These are phyloP conservation scores for Moricandia moricandioides DNA, from an alignment of 345 rosid genomes.

Conservation along the genomic window DNA sequence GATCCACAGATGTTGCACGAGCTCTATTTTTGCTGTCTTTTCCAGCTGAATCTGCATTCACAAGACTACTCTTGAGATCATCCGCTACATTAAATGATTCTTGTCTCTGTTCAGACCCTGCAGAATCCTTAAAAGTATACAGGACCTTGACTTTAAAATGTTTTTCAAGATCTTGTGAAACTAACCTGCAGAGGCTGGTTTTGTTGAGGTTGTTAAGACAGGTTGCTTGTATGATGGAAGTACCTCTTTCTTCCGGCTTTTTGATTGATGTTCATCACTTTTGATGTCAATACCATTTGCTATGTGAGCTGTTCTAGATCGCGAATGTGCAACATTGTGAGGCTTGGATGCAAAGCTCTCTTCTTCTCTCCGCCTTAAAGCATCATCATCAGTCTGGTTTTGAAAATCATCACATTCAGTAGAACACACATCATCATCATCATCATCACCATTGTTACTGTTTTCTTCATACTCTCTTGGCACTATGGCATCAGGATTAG, in stretches of 20 bases:
- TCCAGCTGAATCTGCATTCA: constrained; percentile 39
- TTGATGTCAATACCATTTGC: too few relatives aligned
- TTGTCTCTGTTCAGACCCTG: too few relatives aligned
- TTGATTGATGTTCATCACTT: too few relatives aligned
- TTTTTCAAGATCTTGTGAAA: too few relatives aligned
- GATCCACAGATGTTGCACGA: constrained; percentile 42
- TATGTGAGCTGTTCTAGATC: too few relatives aligned
- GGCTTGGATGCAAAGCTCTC: constrained; percentile 40
- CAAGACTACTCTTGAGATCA: constrained; percentile 44
- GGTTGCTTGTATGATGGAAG: too few relatives aligned
- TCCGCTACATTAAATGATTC: constrained; percentile 48
- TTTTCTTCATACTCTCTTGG: constrained; percentile 22
- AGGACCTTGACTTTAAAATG: too few relatives aligned
- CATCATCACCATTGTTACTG: constrained; percentile 27
- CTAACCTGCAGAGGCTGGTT: too few relatives aligned
- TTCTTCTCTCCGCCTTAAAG: constrained; percentile 55
- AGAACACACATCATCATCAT: constrained; percentile 49
- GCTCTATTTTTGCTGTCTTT: constrained; percentile 31
- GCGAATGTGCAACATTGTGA: constrained; percentile 1
- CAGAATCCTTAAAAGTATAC: too few relatives aligned
- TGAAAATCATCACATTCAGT: constrained; percentile 51
- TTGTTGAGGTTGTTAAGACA: too few relatives aligned
- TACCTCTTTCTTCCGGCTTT: too few relatives aligned
- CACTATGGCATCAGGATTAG: constrained; percentile 37
- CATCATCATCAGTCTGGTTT: constrained; percentile 35